Base-by-base conservation (phyloP, 139 green algal genomes). In the Zygnema circumcarinatum region DNA sequence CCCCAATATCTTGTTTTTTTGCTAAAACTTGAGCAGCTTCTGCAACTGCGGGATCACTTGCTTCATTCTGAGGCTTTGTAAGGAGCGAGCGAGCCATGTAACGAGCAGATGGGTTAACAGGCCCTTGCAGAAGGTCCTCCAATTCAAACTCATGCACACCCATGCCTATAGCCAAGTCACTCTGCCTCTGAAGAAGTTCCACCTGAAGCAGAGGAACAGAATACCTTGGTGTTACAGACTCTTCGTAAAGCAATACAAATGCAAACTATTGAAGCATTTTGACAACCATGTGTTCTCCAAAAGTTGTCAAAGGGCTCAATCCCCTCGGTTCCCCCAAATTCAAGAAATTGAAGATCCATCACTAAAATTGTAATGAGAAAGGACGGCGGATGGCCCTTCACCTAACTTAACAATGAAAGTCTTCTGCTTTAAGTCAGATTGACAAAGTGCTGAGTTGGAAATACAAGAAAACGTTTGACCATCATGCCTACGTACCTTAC, bases 41-140 rank as follows among this genome's bases (percentile, higher is more conserved):
- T 62, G 47, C 7, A 25, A 62, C 16, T 62, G 47, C 47, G 47
- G 47, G 16, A 25, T 81, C 81, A 41, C 42, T 41, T 31, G 74
- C 31, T 76, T 78, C 73, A 38, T 84, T 41, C 40, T 52, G 53
- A 41, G 29, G 81, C 29, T 83, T 38, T 35, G 83, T 33, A 52
- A 84, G 73, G 21, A 86, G 16, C 20, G 86, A 90, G 67, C 78
- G 74, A 0, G 38, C 56, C n/a, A 90, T 62, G 38, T 82, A 74
- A 38, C 79, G 79, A 73, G 41, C 81, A 40, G 16, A 42, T 39
- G 33, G 36, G 38, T 79, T 84, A 84, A 2, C 83, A 75, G 0
- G 72, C 2, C 91, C 95, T 67, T 95, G 87, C 31, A 98, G 89
- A 72, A 94, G 47, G 74, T 98, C 95, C 7, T 96, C 91, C 16